These are phyloP conservation scores for Fusarium mundagurra DNA, from an alignment of 2,329 filamentous ascomycete species.

Conservation along the genomic window DNA sequence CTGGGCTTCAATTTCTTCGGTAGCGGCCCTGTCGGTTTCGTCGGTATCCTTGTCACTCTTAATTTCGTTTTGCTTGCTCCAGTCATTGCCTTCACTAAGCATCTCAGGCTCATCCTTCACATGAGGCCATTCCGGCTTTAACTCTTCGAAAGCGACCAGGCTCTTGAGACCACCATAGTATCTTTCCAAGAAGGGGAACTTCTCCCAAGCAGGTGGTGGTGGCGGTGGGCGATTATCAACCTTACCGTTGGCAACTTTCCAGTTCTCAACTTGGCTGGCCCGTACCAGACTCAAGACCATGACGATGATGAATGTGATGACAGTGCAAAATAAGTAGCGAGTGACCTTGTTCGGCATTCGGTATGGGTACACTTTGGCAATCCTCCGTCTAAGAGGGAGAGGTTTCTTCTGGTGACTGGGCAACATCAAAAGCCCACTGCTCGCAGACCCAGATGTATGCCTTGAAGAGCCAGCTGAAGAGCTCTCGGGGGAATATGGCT, in stretches of 20 bases:
- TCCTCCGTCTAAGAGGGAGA: slow-evolving; percentile 27
- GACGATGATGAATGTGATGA: slow-evolving; percentile 75
- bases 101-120: slow-evolving; percentile 64
- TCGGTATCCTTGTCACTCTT: slow-evolving; percentile 28
- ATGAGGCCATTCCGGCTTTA: slow-evolving; percentile 83
- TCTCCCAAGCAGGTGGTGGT: slow-evolving; percentile 81
- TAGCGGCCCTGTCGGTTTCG: slow-evolving; percentile 30
- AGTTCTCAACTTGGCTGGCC: slow-evolving; percentile 77
- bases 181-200: slow-evolving; percentile 83
- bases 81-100: slow-evolving; percentile 30
- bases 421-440: slow-evolving; percentile 57
- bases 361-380: slow-evolving; percentile 57
- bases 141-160: slow-evolving; percentile 71
- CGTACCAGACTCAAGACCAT: slow-evolving; percentile 81
- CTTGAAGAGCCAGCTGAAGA: slow-evolving; percentile 64
- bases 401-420: slow-evolving; percentile 48
- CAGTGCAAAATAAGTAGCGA: slow-evolving; percentile 78
- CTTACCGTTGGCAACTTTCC: slow-evolving; percentile 64
- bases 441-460: slow-evolving; percentile 57
- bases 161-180: slow-evolving; percentile 90
- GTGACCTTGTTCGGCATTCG: slow-evolving; percentile 77
- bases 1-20: slow-evolving; percentile 28
- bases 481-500: slow-evolving; percentile 55
- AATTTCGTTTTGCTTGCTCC: slow-evolving; percentile 25
- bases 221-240: slow-evolving; percentile 59